Evolutionary conservation across 140 eudicot species (phyloP).

Genomic region (Stevia rebaudiana): DNA sequence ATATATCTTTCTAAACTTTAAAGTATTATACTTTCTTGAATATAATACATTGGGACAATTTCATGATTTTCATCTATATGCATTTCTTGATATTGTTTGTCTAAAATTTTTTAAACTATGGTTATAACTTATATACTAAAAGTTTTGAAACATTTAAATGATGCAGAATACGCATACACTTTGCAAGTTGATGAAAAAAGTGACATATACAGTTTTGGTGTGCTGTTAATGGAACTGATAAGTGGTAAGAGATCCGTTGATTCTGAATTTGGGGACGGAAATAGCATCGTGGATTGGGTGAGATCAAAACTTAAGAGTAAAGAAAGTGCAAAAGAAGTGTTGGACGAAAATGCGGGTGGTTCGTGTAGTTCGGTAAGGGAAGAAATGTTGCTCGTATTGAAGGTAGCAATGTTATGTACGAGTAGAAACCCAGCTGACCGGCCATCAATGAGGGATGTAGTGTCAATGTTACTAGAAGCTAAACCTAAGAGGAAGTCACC

Average conservation of each 20-base stretch:
- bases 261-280: conserved; percentile 86
- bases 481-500: conserved; percentile 76
- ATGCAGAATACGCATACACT: conserved; percentile 87
- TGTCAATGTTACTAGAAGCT: conserved; percentile 86
- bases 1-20: too few species aligned
- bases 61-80: too few species aligned
- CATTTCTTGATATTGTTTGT: too few species aligned
- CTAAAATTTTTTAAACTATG: too few species aligned
- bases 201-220: conserved; percentile 92
- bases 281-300: conserved; percentile 92
- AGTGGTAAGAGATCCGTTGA: conserved; percentile 85
- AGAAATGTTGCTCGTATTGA: conserved; percentile 68
- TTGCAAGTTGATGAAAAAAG: conserved; percentile 97
- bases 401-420: conserved; percentile 82
- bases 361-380: conserved; percentile 75
- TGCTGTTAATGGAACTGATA: conserved; percentile 69
- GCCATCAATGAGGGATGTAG: conserved; percentile 96
- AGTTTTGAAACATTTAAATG: neutral
- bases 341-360: conserved; percentile 77
- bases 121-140: neutral
- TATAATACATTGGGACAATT: too few species aligned
- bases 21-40: too few species aligned
- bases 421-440: conserved; percentile 85
- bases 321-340: conserved; percentile 46
- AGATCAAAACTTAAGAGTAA: conserved; percentile 56